Conservation (phyloP, 2,329 filamentous ascomycete genomes). For the Trichophyton simii region DNA sequence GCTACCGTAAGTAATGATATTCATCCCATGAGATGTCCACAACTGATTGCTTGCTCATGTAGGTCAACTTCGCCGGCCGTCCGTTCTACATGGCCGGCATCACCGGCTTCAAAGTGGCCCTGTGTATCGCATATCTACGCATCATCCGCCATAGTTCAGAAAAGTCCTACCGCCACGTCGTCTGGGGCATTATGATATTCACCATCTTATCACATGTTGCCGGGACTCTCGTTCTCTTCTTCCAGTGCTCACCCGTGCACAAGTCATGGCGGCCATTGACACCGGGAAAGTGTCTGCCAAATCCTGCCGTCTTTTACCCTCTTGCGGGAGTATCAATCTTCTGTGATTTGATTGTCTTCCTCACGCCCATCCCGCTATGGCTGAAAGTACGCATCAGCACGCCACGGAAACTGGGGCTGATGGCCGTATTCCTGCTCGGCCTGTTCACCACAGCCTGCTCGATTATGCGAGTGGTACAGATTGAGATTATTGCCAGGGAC, state of each 20-base stretch:
- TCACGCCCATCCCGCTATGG: slow-evolving; percentile 41
- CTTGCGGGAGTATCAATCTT: slow-evolving; percentile 42
- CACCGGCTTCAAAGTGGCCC: slow-evolving; percentile 45
- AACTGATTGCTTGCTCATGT: not conserved
- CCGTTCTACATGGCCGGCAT: slow-evolving; percentile 46
- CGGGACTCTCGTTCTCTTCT: slow-evolving; percentile 38
- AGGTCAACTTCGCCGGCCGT: slow-evolving; percentile 42
- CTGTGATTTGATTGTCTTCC: slow-evolving; percentile 39
- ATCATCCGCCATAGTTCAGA: slow-evolving; percentile 40
- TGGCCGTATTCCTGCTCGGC: slow-evolving; percentile 41
- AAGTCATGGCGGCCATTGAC: slow-evolving; percentile 37
- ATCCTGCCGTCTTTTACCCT: slow-evolving; percentile 40
- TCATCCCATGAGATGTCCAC: not conserved
- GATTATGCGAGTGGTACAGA: slow-evolving; percentile 41
- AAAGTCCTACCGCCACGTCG: slow-evolving; percentile 31
- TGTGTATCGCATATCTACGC: slow-evolving; percentile 42
- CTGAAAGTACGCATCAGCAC: slow-evolving; percentile 38
- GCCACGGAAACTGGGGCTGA: slow-evolving; percentile 40
- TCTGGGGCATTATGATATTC: slow-evolving; percentile 34
- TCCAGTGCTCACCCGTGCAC: slow-evolving; percentile 40
- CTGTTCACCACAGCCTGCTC: slow-evolving; percentile 46
- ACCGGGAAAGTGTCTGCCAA: slow-evolving; percentile 34
- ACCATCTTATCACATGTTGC: slow-evolving; percentile 39
- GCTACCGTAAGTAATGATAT: slow-evolving; percentile 22
- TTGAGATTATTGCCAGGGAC: slow-evolving; percentile 38